Percentiles rank a stretch among this genome's conserved stretches.
These are phyloP conservation scores for Mucuna pruriens DNA, from an alignment of 306 rosid genomes.

Conservation along the genomic window DNA sequence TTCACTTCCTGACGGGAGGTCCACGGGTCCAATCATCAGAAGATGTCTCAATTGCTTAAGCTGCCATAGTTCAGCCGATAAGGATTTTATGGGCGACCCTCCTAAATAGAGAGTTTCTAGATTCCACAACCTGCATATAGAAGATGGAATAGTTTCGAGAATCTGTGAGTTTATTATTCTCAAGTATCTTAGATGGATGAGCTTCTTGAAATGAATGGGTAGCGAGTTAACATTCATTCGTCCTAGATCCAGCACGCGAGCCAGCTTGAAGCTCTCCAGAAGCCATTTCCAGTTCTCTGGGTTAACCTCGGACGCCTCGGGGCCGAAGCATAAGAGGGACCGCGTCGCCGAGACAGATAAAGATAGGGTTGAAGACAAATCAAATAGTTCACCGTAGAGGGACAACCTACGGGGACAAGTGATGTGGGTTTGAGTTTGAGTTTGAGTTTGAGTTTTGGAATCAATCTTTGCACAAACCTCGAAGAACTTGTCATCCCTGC, in stretches of 20 bases:
- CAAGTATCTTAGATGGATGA: background rate
- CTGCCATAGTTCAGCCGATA: background rate
- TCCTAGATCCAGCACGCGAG: conserved; percentile 5
- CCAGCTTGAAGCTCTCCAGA: background rate
- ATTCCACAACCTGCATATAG: background rate
- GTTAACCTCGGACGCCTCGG: background rate
- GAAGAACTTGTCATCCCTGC: background rate
- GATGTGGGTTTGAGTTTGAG: background rate
- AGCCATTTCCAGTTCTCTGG: background rate
- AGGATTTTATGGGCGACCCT: background rate
- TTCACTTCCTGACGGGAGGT: background rate
- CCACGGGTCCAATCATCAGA: background rate
- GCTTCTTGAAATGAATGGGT: background rate
- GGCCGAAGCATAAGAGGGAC: background rate
- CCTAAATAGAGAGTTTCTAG: background rate
- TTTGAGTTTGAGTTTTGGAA: no score
- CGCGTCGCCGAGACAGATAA: background rate
- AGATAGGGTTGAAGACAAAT: background rate
- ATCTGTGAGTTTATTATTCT: background rate
- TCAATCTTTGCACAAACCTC: background rate
- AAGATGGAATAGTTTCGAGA: background rate
- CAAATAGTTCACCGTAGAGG: background rate
- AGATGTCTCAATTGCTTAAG: conserved; percentile 8
- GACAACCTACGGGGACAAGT: conserved; percentile 12
- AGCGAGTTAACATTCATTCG: background rate